Evolutionary conservation across 2,329 filamentous ascomycete species (phyloP), one percentile per base, ranked within the genome.

Genomic region (Ophiosphaerella narmari): DNA sequence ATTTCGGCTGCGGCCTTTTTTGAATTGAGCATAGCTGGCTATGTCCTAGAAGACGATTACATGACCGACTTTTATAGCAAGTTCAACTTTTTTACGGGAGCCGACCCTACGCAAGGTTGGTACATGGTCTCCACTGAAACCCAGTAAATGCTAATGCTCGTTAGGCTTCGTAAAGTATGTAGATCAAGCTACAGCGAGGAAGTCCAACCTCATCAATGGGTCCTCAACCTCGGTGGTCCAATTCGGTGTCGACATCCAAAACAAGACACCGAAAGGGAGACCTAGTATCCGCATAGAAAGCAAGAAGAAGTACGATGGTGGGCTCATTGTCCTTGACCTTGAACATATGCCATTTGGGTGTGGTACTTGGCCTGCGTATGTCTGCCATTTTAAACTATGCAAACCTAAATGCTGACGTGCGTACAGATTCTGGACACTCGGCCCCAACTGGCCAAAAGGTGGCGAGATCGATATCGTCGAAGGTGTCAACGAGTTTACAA

Each of bases 381-480:
- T 61, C 34, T 40, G 38, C 1, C 9, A 9, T 12, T 16, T 16
- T 26, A 7, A 6, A n/a, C 4, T 3, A 26, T 2, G 33, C n/a
- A 37, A 21, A 21, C 18, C 13, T 36, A 11, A 16, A 33, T n/a
- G 36, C 55, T 66, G 31, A 64, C 43, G 48, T 3, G n/a, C 18
- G 5, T 26, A 9, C 26, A 69, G 66, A 7, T 70, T 70, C 50
- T 71, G 67, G 67, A 70, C 65, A 44, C 52, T 67, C 13, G 67
- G 67, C 18, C 65, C 65, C 5, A 55, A 66, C 35, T 70, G 67
- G 67, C 67, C 67, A 4, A 55, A 53, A 12, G 68, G 64, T n/a
- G 77, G 78, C 45, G 78, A 80, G 44, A 78, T 78, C 49, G 78
- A 81, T 50, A 78, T 80, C 44, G 60, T 80, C 34, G 78, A 81